A percentile compares a stretch with the other conserved stretches of the same genome.
phyloP scores from a whole-genome alignment of 257 asterid genomes.

The Mentha longifolia region DNA sequence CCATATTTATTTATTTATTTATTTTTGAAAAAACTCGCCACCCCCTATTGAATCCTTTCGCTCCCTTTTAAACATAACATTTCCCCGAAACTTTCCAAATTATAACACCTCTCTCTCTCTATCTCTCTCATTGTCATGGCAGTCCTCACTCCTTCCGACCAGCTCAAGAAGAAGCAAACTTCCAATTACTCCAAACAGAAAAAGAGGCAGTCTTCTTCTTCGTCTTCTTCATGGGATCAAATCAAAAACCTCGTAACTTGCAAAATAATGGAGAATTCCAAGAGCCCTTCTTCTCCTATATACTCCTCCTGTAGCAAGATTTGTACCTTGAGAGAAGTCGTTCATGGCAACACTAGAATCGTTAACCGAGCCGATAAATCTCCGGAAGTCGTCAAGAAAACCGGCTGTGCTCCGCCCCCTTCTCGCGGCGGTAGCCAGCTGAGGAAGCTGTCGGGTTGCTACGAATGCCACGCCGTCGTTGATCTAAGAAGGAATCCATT shows the following conservation, averaged over 20 bases:
- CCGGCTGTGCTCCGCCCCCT: conserved; percentile 41
- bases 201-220: conserved; percentile 51
- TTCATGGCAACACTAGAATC: conserved; percentile 46
- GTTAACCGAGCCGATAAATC: conserved; percentile 67
- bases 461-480: conserved; percentile 80
- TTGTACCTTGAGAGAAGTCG: conserved; percentile 62
- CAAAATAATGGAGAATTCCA: conserved; percentile 53
- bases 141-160: conserved; percentile 35
- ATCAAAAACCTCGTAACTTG: conserved; percentile 67
- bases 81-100: conserved; percentile 24
- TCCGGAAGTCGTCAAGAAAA: conserved; percentile 52
- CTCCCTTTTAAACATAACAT: conserved; percentile 45
- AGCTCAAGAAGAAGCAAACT: too few species aligned
- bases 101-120: conserved; percentile 33
- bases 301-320: conserved; percentile 52
- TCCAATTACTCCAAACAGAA: conserved; percentile 37
- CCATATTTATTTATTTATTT: not conserved
- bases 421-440: conserved; percentile 52
- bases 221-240: conserved; percentile 71
- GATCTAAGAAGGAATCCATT: conserved; percentile 75
- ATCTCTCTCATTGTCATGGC: conserved; percentile 51
- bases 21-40: too few species aligned
- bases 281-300: not conserved
- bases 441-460: conserved; percentile 84
- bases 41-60: not conserved